Evolutionary conservation across 257 asterid genomes (phyloP).

Genomic region (Solanum raphanifolium): DNA sequence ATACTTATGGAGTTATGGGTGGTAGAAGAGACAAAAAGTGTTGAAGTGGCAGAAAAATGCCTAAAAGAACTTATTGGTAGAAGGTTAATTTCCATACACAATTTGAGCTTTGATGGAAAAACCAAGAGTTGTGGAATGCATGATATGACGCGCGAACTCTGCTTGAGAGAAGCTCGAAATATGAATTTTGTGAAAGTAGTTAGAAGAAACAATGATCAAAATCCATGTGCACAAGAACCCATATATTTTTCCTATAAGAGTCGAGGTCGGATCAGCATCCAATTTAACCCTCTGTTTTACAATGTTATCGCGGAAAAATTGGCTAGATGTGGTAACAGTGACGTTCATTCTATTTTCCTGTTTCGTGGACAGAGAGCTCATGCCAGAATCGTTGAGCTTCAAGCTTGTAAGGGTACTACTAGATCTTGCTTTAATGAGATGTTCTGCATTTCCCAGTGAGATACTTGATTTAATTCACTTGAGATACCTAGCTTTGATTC

Average conservation of each 20-base stretch:
- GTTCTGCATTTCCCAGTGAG: background rate
- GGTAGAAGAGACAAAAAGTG: too few species aligned
- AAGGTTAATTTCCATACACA: too few species aligned
- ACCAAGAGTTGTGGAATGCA: too few species aligned
- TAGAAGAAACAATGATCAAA: background rate
- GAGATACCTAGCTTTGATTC: background rate
- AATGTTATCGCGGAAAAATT: accelerated
- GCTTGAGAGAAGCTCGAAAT: too few species aligned
- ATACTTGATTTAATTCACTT: background rate
- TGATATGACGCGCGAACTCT: too few species aligned
- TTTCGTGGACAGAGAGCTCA: background rate
- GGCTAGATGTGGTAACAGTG: background rate
- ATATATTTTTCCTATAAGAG: background rate
- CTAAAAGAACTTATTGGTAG: too few species aligned
- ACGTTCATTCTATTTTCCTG: background rate
- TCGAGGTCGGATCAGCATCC: background rate
- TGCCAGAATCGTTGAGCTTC: background rate
- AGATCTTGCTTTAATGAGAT: background rate
- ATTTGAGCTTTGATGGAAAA: too few species aligned
- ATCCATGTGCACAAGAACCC: background rate
- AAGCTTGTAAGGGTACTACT: background rate
- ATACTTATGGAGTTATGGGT: background rate
- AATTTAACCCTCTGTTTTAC: background rate
- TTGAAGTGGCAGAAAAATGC: too few species aligned
- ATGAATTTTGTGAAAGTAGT: too few species aligned